Base-by-base conservation (phyloP, 1,284 basidiomycete genomes). In the Trametes versicolor region DNA sequence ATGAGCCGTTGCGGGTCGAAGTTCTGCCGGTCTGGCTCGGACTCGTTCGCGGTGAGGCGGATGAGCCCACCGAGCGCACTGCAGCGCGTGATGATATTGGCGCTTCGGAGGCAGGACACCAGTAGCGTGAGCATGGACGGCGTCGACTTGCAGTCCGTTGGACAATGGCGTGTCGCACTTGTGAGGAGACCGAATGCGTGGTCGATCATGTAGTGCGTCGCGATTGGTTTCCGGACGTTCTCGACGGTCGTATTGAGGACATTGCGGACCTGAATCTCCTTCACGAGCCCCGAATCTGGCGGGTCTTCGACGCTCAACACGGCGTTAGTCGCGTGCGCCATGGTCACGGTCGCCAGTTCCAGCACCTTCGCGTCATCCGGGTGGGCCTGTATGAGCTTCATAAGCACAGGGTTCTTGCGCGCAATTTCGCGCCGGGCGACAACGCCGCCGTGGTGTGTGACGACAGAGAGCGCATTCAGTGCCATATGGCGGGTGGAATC, bases 401-500 rank as follows among this genome's bases (percentile, higher is more conserved):
- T 61, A 9, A 90, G 76, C 0, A 68, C 72, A 2, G 78, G 71
- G 6, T 76, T 77, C 59, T 82, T 76, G 37, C 79, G 79, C 0
- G 87, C 84, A 54, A 91, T 85, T 61, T 85, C 82, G 39, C 77
- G 72, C 54, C 84, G 83, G 23, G 85, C 80, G 25, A 80, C 77
- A 8, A 74, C 62, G 9, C 87, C 87, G 2, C 87, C 87, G 62
- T 89, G 87, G 66, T 87, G 88, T 0, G 89, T 90, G 13, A 89
- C 81, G 34, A 83, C 85, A 0, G 80, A 81, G 17, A 91, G 75
- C 0, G 87, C 82, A 36, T 84, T 83, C 4, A 91, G 77, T 7
- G 83, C 85, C 58, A 89, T 76, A 67, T 84, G 80, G 0, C 84
- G 81, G 23, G 80, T 84, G 2, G 72, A 75, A 2, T 83, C 80